Evolutionary conservation across 139 green algal genomes (phyloP), one percentile per base, ranked within the genome.

Genomic region (Protoeuglena noctilucae): DNA sequence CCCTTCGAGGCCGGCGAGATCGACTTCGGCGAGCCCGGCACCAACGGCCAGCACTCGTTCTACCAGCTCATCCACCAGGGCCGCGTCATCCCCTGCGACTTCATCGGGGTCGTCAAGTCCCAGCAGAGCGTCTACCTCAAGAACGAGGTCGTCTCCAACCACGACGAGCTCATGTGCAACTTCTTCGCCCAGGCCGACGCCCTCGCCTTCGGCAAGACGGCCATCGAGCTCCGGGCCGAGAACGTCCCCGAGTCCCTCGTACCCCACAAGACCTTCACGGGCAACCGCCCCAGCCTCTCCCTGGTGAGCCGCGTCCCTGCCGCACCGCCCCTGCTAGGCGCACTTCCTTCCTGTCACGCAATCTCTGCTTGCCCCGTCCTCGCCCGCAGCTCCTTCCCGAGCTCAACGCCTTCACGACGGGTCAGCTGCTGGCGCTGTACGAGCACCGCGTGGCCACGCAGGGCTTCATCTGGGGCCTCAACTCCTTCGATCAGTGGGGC

Each of bases 151-250:
- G 88, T 96, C 28, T 89, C 74, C 63, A 96, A 94, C 75, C 92
- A 99, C 67, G 92, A 98, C 57, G 92, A 99, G 81, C 78, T 99
- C 26, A 97, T 99, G 87, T 95, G 82, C 85, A 99, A 99, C 80
- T 99, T 98, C 77, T 99, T 99, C 63, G 92, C 92, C 2, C 85
- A 92, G 71, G 77, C 85, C 19, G 92, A 99, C 62, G 92, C 92
- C 12, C 77, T 99, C 46, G 92, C 90, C 9, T 83, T 84, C 40
- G 92, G 92, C 66, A 99, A 98, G 74, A 78, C 69, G 1, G 70
- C 71, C 1, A 67, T 80, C 22, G 73, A 95, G 71, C 74, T 98
- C 56, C 63, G 75, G 14, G 67, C 66, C 4, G 87, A 96, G 64
- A 81, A 81, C 57, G 77, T 93, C 48, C 80, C 88, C 6, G 77